Evolutionary conservation across 176 grass and related monocot genomes (phyloP).

Genomic region (Rhynchospora pubera): DNA sequence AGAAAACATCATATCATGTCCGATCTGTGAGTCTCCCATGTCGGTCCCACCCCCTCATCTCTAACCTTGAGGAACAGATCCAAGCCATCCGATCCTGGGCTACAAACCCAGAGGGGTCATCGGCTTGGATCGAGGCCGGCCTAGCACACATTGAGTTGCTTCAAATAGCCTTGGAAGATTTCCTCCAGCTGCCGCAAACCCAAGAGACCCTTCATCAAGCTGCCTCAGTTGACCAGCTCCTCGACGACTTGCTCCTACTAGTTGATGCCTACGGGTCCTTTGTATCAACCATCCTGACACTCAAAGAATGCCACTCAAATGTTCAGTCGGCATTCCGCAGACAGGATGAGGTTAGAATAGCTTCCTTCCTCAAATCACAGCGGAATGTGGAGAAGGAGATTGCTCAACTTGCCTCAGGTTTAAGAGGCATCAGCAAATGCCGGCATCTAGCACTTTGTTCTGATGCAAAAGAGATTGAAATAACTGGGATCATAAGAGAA

Average conservation of each 20-base stretch:
- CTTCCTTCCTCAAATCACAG: constrained; percentile 33
- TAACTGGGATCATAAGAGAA: constrained; percentile 33
- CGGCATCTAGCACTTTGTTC: neutral
- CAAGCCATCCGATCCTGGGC: constrained; percentile 34
- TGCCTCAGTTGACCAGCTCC: constrained; percentile 30
- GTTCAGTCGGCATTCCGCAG: constrained; percentile 33
- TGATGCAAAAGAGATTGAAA: constrained; percentile 35
- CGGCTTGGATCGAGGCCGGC: neutral
- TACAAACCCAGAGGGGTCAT: neutral
- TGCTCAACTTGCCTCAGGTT: neutral
- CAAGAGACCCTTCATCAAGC: constrained; percentile 31
- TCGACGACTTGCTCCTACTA: constrained; percentile 61
- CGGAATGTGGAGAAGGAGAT: constrained; percentile 48
- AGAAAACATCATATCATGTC: neutral
- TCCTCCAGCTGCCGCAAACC: constrained; percentile 39
- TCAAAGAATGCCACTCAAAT: constrained; percentile 41
- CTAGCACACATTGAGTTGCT: constrained; percentile 47
- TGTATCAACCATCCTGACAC: constrained; percentile 34
- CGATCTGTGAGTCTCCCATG: constrained; percentile 2
- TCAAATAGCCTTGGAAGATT: constrained; percentile 47
- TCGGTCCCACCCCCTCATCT: neutral
- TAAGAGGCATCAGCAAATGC: neutral
- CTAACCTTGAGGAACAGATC: constrained; percentile 18
- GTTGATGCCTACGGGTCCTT: constrained; percentile 53
- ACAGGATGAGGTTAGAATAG: constrained; percentile 18